Conservation (phyloP, 352 stramenopile species). For the Pythium utonaiense region DNA sequence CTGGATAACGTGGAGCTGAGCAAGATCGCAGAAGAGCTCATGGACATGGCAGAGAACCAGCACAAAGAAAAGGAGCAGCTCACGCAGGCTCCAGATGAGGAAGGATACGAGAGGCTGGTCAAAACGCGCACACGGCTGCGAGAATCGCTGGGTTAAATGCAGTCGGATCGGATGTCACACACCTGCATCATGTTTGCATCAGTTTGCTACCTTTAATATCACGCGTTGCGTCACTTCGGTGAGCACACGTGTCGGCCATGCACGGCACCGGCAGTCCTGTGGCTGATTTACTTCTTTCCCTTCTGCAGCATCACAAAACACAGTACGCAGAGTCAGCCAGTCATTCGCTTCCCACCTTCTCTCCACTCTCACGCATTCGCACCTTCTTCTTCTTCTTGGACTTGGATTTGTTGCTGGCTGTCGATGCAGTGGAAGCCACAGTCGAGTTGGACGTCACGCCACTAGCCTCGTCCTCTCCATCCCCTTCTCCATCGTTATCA, state of each 20-base stretch:
- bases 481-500: slow-evolving; percentile 29
- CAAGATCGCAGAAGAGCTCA: slow-evolving; percentile 57
- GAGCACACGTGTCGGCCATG: neutral
- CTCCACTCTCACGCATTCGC: neutral
- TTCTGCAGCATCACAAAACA: slow-evolving; percentile 11
- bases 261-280: neutral
- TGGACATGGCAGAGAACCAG: slow-evolving; percentile 64
- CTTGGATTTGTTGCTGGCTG: slow-evolving; percentile 40
- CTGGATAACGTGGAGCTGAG: slow-evolving; percentile 52
- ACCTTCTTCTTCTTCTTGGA: slow-evolving; percentile 71
- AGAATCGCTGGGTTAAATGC: slow-evolving; percentile 16
- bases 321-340: neutral
- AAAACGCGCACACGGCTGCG: slow-evolving; percentile 22
- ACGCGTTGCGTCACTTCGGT: neutral
- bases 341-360: neutral
- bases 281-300: slow-evolving; percentile 19
- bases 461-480: slow-evolving; percentile 32
- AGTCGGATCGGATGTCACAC: neutral
- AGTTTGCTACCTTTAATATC: neutral
- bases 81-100: slow-evolving; percentile 6
- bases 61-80: slow-evolving; percentile 32
- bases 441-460: slow-evolving; percentile 15
- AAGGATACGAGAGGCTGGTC: slow-evolving; percentile 10
- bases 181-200: neutral
- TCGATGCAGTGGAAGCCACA: slow-evolving; percentile 26